These are phyloP conservation scores for Pseudogymnoascus sp. DNA, from an alignment of 2,329 filamentous ascomycete genomes.

Conservation along the genomic window DNA sequence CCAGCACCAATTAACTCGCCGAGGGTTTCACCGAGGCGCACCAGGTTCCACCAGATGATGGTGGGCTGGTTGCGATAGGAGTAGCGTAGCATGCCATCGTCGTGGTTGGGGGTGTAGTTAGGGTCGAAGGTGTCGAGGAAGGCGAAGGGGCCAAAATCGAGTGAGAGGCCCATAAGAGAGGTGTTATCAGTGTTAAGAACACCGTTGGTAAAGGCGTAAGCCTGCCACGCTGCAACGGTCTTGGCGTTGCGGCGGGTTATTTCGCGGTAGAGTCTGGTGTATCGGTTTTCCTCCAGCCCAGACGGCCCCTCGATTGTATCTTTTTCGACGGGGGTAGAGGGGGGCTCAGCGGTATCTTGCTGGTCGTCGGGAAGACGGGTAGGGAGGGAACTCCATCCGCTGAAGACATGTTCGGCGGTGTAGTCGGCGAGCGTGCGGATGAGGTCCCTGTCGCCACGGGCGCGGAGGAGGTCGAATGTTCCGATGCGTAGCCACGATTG, in stretches of 20 bases:
- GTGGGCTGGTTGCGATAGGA: slow-evolving; percentile 89
- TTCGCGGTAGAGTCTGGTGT: slow-evolving; percentile 77
- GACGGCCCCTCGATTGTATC: slow-evolving; percentile 57
- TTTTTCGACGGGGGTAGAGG: slow-evolving; percentile 40
- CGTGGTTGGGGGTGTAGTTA: slow-evolving; percentile 90
- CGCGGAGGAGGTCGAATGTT: slow-evolving; percentile 88
- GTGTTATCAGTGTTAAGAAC: slow-evolving; percentile 98
- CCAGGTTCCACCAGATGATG: slow-evolving; percentile 98
- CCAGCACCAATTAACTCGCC: slow-evolving; percentile 83
- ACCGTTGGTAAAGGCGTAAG: slow-evolving; percentile 98
- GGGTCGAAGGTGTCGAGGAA: slow-evolving; percentile 98
- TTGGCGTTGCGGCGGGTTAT: slow-evolving; percentile 76
- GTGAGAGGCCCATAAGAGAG: slow-evolving; percentile 75
- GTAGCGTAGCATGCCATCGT: slow-evolving; percentile 81
- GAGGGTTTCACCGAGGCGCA: slow-evolving; percentile 79
- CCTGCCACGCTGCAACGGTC: slow-evolving; percentile 90
- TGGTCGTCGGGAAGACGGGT: slow-evolving; percentile 43
- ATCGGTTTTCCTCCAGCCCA: slow-evolving; percentile 72
- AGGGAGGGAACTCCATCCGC: slow-evolving; percentile 79
- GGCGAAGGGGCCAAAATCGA: slow-evolving; percentile 94
- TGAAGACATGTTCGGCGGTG: slow-evolving; percentile 77
- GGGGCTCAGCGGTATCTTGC: slow-evolving; percentile 36
- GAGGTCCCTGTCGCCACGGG: slow-evolving; percentile 67
- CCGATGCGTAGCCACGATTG: slow-evolving; percentile 87
- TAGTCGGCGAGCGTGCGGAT: slow-evolving; percentile 72